Conservation (phyloP, 163 green algal genomes). For the Prototheca wickerhamii region DNA sequence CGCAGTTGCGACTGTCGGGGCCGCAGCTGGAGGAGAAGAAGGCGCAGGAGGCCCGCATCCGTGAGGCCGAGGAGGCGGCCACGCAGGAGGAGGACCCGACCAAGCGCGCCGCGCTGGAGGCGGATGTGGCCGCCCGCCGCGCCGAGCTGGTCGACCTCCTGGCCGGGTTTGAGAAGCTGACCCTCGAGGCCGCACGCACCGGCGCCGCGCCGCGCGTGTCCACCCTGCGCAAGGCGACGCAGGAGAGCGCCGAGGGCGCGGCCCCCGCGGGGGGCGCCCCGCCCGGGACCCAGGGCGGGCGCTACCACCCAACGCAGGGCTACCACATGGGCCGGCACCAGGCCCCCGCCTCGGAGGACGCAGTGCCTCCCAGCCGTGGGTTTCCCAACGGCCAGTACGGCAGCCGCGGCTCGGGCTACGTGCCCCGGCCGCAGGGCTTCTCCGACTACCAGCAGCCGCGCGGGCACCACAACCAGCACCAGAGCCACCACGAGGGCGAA, state of each 20-base stretch:
- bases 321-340: no score
- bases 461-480: no score
- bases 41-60: constrained; percentile 35
- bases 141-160: constrained; percentile 34
- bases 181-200: constrained; percentile 43
- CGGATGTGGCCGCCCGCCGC: constrained; percentile 26
- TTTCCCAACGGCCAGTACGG: constrained; percentile 3
- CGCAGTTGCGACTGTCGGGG: constrained; percentile 54
- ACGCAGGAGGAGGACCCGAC: constrained; percentile 23
- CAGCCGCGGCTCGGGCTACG: neutral
- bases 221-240: constrained; percentile 21
- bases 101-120: constrained; percentile 26
- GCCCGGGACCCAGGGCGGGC: neutral
- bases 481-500: no score
- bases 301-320: constrained; percentile 1
- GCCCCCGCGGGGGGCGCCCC: neutral
- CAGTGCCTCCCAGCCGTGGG: neutral
- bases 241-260: neutral
- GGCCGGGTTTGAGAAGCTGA: constrained; percentile 36
- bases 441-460: neutral
- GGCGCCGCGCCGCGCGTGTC: constrained; percentile 35
- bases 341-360: neutral
- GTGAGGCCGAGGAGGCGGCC: constrained; percentile 40
- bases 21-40: constrained; percentile 53
- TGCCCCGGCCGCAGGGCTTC: neutral